Conservation (phyloP, 345 rosid species). For the Cardamine chenopodiifolia region DNA sequence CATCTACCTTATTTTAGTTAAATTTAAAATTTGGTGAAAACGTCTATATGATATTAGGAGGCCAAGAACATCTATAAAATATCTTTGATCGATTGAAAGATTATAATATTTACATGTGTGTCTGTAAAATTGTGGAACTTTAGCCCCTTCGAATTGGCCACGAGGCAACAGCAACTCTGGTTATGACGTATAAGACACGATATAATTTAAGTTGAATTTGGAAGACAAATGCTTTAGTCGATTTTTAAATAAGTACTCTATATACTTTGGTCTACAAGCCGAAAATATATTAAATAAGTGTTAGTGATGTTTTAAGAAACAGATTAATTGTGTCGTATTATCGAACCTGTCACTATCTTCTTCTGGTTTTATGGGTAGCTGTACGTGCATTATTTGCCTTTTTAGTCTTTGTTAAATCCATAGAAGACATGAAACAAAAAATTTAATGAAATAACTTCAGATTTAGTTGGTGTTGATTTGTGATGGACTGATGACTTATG, state of each 20-base stretch:
- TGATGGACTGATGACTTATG: constrained; percentile 1
- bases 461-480: constrained; percentile 13
- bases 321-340: constrained; percentile 39
- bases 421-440: neutral
- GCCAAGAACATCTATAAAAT: neutral
- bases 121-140: constrained; percentile 24
- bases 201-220: constrained; percentile 20
- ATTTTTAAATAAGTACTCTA: constrained; percentile 18
- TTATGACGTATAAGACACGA: constrained; percentile 33
- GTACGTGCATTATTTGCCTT: constrained; percentile 40
- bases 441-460: constrained; percentile 7
- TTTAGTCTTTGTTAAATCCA: constrained; percentile 7
- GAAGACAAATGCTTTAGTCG: constrained; percentile 29
- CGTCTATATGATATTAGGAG: constrained; percentile 10
- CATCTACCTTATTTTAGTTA: neutral
- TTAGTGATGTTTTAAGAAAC: constrained; percentile 33
- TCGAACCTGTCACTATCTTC: constrained; percentile 34
- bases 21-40: neutral
- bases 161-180: constrained; percentile 33
- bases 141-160: constrained; percentile 31
- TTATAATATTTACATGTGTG: constrained; percentile 10
- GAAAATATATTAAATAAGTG: constrained; percentile 16
- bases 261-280: constrained; percentile 19
- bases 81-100: neutral
- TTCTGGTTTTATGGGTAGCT: constrained; percentile 43